Conservation (phyloP, 805 yeast genomes). For the Ogataea dorogensis region DNA sequence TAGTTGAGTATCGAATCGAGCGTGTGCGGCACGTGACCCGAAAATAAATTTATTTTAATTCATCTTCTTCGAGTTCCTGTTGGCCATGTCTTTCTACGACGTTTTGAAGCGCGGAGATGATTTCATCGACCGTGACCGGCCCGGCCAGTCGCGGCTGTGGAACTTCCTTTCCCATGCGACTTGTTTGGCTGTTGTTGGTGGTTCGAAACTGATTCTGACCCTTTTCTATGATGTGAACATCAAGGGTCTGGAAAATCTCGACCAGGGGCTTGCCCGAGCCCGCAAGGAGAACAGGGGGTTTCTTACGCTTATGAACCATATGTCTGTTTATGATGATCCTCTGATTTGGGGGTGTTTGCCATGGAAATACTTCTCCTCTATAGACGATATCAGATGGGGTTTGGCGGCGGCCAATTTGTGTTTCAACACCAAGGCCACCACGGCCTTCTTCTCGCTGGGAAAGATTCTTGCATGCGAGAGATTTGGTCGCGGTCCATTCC, state of each 20-base stretch:
- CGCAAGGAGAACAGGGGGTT: slow-evolving; percentile 69
- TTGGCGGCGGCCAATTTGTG: slow-evolving; percentile 92
- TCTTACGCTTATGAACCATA: slow-evolving; percentile 87
- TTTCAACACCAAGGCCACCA: slow-evolving; percentile 52
- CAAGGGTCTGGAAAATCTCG: slow-evolving; percentile 61
- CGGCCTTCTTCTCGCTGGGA: slow-evolving; percentile 78
- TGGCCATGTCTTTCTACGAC: slow-evolving; percentile 61
- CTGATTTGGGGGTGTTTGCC: slow-evolving; percentile 85
- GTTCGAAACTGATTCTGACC: slow-evolving; percentile 60
- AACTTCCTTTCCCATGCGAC: slow-evolving; percentile 65
- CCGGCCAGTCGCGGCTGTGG: slow-evolving; percentile 62
- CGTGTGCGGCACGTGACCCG: background rate
- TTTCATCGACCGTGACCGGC: slow-evolving; percentile 50
- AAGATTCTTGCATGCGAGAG: slow-evolving; percentile 84
- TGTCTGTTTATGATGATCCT: slow-evolving; percentile 93
- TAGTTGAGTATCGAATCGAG: no score
- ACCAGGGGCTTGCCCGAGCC: slow-evolving; percentile 61
- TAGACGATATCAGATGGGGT: slow-evolving; percentile 85
- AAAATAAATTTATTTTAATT: background rate
- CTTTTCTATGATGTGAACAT: slow-evolving; percentile 63
- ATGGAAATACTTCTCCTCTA: slow-evolving; percentile 55
- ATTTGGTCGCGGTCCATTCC: slow-evolving; percentile 93
- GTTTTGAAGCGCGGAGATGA: slow-evolving; percentile 74
- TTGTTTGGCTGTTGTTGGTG: slow-evolving; percentile 60
- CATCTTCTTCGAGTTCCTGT: no score